These are phyloP conservation scores for Borovskyia barvae DNA, from an alignment of 208 protist genomes.

Conservation along the genomic window DNA sequence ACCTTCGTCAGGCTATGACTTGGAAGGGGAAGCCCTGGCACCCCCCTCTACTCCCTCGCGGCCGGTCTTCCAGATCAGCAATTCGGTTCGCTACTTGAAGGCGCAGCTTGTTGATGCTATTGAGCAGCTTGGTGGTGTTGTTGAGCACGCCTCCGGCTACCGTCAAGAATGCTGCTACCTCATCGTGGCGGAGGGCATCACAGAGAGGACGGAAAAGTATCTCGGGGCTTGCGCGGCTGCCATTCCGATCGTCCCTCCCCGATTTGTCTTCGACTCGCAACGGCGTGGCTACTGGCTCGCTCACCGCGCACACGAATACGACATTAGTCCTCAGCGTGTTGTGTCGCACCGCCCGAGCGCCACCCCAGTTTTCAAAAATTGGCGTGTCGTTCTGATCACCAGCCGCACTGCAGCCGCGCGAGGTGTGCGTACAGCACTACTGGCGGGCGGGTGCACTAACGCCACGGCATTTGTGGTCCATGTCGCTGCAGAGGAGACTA, in stretches of 20 bases:
- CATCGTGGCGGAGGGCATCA: conserved; percentile 56
- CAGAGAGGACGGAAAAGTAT: conserved; percentile 81
- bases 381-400: conserved; percentile 64
- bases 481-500: conserved; percentile 1
- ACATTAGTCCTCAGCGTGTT: conserved; percentile 55
- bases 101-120: conserved; percentile 39
- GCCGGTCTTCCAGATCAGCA: conserved; percentile 65
- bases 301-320: conserved; percentile 45
- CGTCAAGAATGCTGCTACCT: conserved; percentile 46
- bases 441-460: conserved; percentile 51
- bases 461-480: conserved; percentile 33
- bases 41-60: neutral
- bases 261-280: conserved; percentile 61
- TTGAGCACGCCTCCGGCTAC: conserved; percentile 46
- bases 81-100: conserved; percentile 41
- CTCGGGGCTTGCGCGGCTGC: conserved; percentile 66
- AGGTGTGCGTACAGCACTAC: conserved; percentile 47
- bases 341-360: conserved; percentile 1
- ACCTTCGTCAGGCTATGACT: neutral
- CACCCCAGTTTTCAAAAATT: conserved; percentile 33
- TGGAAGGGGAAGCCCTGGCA: neutral
- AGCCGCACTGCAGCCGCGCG: conserved; percentile 28
- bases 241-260: conserved; percentile 57
- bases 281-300: conserved; percentile 58
- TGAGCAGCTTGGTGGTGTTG: conserved; percentile 34